These are phyloP conservation scores for Leccinellum luteum DNA, from an alignment of 768 basidiomycete species.

Conservation along the genomic window DNA sequence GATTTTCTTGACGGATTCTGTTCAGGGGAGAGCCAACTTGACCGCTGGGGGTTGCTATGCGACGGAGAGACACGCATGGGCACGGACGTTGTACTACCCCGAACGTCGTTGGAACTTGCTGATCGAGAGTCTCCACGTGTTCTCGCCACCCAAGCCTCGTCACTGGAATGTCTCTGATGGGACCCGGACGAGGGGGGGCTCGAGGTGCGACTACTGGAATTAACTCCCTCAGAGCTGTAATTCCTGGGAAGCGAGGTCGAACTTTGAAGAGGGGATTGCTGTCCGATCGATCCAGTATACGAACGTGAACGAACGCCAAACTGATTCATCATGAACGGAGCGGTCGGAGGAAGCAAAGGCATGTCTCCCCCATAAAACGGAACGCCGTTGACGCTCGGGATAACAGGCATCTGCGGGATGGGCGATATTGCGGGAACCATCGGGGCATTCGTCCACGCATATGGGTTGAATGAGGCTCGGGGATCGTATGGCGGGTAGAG, in stretches of 20 bases:
- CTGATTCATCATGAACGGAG: constrained; percentile 74
- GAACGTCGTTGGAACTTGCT: constrained; percentile 18
- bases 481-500: constrained; percentile 28
- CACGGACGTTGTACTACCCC: constrained; percentile 8
- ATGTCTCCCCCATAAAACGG: constrained; percentile 54
- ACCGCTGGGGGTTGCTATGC: constrained; percentile 19
- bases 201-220: constrained; percentile 16
- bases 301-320: constrained; percentile 42
- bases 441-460: constrained; percentile 23
- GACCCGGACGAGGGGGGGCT: constrained; percentile 18
- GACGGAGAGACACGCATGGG: constrained; percentile 7
- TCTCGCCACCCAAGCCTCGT: constrained; percentile 24
- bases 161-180: constrained; percentile 32
- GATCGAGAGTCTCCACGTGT: constrained; percentile 8
- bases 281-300: constrained; percentile 30
- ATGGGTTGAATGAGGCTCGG: constrained; percentile 26
- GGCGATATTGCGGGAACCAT: constrained; percentile 32
- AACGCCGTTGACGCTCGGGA: constrained; percentile 34
- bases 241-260: constrained; percentile 20
- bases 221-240: constrained; percentile 25
- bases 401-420: constrained; percentile 36
- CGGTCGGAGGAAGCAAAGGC: constrained; percentile 68
- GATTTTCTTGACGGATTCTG: constrained; percentile 10
- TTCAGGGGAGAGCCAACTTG: constrained; percentile 25
- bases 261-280: constrained; percentile 26